Evolutionary conservation across 139 green algal genomes (phyloP).

Genomic region (Chlamydomonas schloesseri): DNA sequence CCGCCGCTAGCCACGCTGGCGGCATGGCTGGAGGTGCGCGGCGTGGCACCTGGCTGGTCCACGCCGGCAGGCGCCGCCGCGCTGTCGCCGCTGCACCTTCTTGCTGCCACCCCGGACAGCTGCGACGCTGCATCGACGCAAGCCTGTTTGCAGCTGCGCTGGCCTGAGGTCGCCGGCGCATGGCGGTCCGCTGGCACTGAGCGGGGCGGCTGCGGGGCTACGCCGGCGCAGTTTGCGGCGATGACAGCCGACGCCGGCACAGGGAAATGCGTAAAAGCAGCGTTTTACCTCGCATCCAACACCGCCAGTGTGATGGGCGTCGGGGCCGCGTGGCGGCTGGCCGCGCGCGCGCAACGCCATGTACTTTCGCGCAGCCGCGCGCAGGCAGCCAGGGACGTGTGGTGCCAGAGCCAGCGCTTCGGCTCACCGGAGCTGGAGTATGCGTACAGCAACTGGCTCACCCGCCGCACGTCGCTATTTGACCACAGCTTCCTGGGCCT

Average conservation of each 20-base stretch:
- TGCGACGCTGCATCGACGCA: neutral
- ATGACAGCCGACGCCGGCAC: neutral
- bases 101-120: neutral
- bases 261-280: neutral
- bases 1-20: neutral
- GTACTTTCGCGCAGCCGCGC: neutral
- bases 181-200: neutral
- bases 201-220: neutral
- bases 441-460: neutral
- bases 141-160: neutral
- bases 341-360: neutral
- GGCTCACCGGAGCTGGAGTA: neutral
- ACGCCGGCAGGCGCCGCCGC: neutral
- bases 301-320: neutral
- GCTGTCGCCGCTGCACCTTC: constrained; percentile 17
- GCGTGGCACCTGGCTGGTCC: neutral
- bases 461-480: neutral
- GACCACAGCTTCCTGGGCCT: constrained; percentile 14
- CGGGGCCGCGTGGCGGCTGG: neutral
- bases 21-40: constrained; percentile 9
- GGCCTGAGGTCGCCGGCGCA: neutral
- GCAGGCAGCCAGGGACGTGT: neutral
- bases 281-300: neutral
- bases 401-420: neutral
- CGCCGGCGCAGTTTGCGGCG: neutral